Conservation (phyloP, 2,329 filamentous ascomycete species). For the Colletotrichum sp. region DNA sequence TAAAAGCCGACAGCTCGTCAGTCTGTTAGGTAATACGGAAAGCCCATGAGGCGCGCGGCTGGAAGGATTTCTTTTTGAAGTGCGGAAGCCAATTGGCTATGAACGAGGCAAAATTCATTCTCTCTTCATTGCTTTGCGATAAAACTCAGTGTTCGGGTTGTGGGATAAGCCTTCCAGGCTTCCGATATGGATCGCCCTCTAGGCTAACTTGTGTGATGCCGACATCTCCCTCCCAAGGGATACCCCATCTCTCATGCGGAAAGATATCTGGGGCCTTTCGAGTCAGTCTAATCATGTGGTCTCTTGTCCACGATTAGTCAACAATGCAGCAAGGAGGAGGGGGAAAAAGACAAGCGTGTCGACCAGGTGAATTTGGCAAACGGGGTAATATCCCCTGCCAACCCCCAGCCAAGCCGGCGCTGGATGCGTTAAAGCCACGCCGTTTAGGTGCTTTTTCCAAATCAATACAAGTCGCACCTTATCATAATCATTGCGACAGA, state of each 20-base stretch:
- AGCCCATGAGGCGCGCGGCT: no score
- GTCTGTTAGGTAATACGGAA: no score
- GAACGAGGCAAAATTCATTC: no score
- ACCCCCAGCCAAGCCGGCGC: background rate
- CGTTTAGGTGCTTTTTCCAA: background rate
- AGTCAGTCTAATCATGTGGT: background rate
- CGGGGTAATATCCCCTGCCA: background rate
- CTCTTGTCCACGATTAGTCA: background rate
- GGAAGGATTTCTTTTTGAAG: no score
- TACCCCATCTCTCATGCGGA: background rate
- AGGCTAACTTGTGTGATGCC: background rate
- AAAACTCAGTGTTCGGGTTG: background rate
- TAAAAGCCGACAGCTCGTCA: no score
- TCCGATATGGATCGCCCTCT: background rate
- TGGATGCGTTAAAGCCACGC: background rate
- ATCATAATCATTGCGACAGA: accelerated
- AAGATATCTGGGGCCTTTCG: background rate
- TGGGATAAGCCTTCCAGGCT: background rate
- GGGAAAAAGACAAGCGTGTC: background rate
- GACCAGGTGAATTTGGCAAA: background rate
- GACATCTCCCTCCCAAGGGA: background rate
- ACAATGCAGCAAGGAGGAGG: background rate
- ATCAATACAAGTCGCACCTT: background rate
- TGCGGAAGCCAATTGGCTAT: no score
- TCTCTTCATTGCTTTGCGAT: background rate